Conservation (phyloP, 2,329 filamentous ascomycete species). For the Aspergillus tanneri region DNA sequence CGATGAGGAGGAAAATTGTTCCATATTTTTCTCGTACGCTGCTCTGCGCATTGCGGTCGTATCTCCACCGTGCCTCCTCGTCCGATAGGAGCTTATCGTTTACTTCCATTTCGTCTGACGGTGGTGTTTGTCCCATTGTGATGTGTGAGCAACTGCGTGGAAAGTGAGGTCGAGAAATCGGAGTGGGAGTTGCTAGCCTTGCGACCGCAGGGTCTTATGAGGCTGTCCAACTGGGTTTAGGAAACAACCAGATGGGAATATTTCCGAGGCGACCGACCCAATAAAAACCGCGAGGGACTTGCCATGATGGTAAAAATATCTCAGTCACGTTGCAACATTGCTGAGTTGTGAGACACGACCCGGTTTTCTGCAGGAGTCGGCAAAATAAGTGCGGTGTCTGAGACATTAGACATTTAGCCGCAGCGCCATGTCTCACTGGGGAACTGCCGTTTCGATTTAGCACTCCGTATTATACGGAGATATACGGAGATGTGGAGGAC, state of each 20-base stretch:
- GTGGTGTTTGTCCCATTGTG: background rate
- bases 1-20: conserved; percentile 15
- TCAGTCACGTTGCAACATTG: no score
- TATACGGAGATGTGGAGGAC: no score
- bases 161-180: background rate
- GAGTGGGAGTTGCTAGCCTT: conserved; percentile 3
- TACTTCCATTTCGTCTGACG: background rate
- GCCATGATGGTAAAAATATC: background rate
- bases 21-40: conserved; percentile 2
- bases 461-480: no score
- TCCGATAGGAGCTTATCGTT: conserved; percentile 10
- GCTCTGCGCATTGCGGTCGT: background rate
- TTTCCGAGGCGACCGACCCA: background rate
- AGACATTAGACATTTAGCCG: background rate
- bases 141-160: background rate
- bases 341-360: background rate
- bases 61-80: conserved; percentile 8
- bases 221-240: background rate
- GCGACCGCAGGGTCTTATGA: background rate
- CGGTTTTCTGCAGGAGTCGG: background rate
- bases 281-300: background rate
- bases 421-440: background rate
- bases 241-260: background rate
- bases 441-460: no score
- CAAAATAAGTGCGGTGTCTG: background rate